Evolutionary conservation across 768 basidiomycete species (phyloP).

Genomic region (Lactifluus hygrophoroides): DNA sequence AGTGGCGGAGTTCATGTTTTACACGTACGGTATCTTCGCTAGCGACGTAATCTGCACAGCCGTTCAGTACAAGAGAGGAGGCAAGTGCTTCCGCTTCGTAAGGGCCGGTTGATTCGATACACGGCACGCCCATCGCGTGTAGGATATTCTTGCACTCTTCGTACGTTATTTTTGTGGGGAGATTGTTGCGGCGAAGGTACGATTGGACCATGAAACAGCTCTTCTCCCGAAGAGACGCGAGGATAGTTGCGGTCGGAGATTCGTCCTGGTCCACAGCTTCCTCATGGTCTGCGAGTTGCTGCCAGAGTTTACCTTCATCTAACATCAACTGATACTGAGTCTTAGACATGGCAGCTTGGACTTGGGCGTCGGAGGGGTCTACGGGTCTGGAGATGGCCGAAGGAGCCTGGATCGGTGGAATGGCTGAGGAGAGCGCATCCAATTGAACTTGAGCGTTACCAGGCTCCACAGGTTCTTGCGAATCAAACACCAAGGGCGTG

Average conservation of each 20-base stretch:
- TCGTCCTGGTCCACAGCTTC: conserved; percentile 16
- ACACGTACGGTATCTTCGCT: conserved; percentile 74
- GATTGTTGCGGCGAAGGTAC: conserved; percentile 51
- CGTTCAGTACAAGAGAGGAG: conserved; percentile 61
- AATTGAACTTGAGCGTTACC: background rate
- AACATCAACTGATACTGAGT: conserved; percentile 22
- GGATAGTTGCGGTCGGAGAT: conserved; percentile 18
- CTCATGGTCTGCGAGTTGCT: conserved; percentile 5
- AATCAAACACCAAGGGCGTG: background rate
- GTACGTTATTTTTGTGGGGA: conserved; percentile 61
- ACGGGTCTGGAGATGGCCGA: background rate
- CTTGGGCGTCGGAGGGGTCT: conserved; percentile 2
- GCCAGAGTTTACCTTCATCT: conserved; percentile 26
- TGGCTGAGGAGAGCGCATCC: background rate
- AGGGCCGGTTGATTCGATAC: conserved; percentile 55
- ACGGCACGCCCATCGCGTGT: conserved; percentile 74
- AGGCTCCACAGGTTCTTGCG: background rate
- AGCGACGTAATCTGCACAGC: conserved; percentile 78
- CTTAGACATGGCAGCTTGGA: conserved; percentile 22
- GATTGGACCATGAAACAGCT: conserved; percentile 55
- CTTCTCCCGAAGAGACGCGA: conserved; percentile 35
- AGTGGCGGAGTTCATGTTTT: too few relatives aligned
- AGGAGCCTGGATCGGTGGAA: background rate
- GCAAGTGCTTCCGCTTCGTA: conserved; percentile 86
- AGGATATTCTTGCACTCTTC: conserved; percentile 61